Conservation (phyloP, 805 yeast species). For the Maudiozyma barnettii region DNA sequence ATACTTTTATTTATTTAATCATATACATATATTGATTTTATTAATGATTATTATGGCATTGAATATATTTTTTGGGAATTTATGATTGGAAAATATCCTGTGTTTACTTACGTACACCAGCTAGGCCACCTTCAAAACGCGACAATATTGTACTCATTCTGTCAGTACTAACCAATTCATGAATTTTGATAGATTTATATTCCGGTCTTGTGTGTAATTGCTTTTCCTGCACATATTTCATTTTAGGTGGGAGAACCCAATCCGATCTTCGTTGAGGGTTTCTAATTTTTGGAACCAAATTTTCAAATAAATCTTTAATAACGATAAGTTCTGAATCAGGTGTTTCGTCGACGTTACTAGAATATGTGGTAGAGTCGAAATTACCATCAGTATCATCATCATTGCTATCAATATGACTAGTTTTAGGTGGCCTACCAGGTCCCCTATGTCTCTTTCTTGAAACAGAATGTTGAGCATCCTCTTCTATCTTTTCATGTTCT, state of each 20-base stretch:
- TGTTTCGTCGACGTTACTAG: neutral
- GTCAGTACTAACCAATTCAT: slow-evolving; percentile 19
- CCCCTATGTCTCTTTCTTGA: neutral
- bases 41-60: neutral
- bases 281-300: slow-evolving; percentile 22
- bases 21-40: neutral
- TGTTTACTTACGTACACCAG: slow-evolving; percentile 23
- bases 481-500: slow-evolving; percentile 1
- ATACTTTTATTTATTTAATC: neutral
- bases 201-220: slow-evolving; percentile 26
- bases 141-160: slow-evolving; percentile 23
- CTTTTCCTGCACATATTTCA: slow-evolving; percentile 27
- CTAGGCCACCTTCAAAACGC: slow-evolving; percentile 28
- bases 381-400: neutral
- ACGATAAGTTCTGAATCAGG: slow-evolving; percentile 3
- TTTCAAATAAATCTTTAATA: slow-evolving; percentile 24
- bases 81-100: neutral
- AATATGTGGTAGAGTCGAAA: slow-evolving; percentile 4
- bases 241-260: slow-evolving; percentile 25
- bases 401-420: neutral
- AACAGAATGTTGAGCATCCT: neutral
- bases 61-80: neutral
- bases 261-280: slow-evolving; percentile 30
- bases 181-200: slow-evolving; percentile 23
- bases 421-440: neutral